Evolutionary conservation across 1,284 basidiomycete genomes (phyloP), one percentile per base, ranked within the genome.

Genomic region (Malassezia brasiliensis): DNA sequence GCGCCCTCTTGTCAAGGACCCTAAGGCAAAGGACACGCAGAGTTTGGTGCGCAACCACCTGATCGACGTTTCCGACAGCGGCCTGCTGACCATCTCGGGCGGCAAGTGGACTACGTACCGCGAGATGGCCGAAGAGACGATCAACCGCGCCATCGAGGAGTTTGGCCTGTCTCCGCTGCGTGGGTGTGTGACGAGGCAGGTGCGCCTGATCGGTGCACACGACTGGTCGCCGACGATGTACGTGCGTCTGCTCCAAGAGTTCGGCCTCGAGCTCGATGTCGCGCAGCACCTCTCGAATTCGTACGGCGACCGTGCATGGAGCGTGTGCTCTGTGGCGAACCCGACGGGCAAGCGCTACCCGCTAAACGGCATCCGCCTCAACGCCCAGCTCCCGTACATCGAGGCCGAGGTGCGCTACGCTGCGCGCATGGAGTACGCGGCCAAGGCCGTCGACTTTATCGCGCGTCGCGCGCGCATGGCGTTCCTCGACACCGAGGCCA

Each of bases 31-130:
- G 73, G 78, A 81, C 74, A 96, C 90, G 31, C 84, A 93, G 77
- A 86, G 85, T 3, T 79, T 96, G 52, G 93, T 98, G 37, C 79
- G 93, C 68, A 96, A 87, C 77, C 93, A 96, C 78, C 84, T 98
- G 82, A 88, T 96, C 69, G 83, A 91, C 76, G 83, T 91, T 38
- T 83, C 82, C 50, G 80, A 82, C 31, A 84, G 83, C 61, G 90
- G 90, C 19, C 78, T 98, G 63, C 77, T 98, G 58, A 96, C 91
- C 17, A 93, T 96, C 67, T 90, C 90, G 7, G 93, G 93, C 44
- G 93, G 93, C 5, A 98, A 96, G 77, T 98, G 93, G 93, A 98
- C 93, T 50, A 96, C 93, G 30, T 98, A 96, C 76, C 67, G 72
- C 31, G 86, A 86, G 49, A 96, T 96, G 93, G 90, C 93, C 31